Percentiles rank a stretch among this genome's conserved stretches.
Conservation (phyloP, 2,329 filamentous ascomycete species). For the Xylaria sp. region DNA sequence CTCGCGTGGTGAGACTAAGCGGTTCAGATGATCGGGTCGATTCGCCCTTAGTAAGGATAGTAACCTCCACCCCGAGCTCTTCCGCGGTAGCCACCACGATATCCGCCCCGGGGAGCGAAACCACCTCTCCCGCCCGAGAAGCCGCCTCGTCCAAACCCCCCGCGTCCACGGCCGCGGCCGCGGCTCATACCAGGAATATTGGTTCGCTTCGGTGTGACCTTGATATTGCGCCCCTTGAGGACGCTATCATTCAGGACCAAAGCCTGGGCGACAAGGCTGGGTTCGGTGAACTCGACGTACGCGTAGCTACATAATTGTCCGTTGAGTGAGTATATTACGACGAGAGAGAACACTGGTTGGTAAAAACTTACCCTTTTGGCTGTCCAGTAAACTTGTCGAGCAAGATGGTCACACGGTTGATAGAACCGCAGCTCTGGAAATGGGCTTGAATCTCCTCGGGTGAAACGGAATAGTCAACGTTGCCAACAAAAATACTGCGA, state of each 20-base stretch:
- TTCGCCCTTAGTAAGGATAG: constrained; percentile 59
- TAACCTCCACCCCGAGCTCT: constrained; percentile 58
- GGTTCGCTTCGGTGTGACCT: constrained; percentile 93
- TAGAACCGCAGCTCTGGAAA: constrained; percentile 95
- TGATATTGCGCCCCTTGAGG: constrained; percentile 92
- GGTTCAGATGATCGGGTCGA: constrained; percentile 2
- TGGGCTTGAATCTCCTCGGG: constrained; percentile 98
- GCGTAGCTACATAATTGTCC: constrained; percentile 69
- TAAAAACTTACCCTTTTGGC: constrained; percentile 85
- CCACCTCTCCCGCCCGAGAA: constrained; percentile 56
- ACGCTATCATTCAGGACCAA: constrained; percentile 95
- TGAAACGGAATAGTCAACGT: constrained; percentile 95
- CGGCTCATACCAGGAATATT: constrained; percentile 94
- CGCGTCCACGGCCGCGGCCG: constrained; percentile 64
- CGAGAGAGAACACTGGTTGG: background rate
- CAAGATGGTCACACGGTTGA: constrained; percentile 97
- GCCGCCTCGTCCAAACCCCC: constrained; percentile 54
- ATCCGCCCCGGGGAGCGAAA: constrained; percentile 57
- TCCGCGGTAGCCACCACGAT: constrained; percentile 62
- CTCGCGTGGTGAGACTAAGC: background rate
- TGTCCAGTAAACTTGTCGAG: constrained; percentile 98
- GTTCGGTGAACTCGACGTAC: constrained; percentile 97
- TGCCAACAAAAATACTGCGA: constrained; percentile 96
- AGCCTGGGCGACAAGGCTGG: constrained; percentile 87
- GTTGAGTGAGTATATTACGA: constrained; percentile 1